These are phyloP conservation scores for Tetrahymena elliotti DNA, from an alignment of 73 alveolate species.

Conservation along the genomic window DNA sequence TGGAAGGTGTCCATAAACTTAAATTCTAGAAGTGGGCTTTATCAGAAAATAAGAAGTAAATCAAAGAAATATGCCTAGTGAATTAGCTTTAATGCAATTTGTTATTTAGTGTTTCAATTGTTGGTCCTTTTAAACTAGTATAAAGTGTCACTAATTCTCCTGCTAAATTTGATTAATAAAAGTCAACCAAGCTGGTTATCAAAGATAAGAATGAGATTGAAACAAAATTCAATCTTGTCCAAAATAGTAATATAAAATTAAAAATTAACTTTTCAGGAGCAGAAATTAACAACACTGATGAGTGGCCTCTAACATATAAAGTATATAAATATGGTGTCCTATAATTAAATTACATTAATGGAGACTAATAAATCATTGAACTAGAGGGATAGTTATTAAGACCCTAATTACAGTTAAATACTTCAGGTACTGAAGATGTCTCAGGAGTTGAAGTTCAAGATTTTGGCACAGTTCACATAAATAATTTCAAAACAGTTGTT, in stretches of 20 bases:
- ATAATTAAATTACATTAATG: conserved; percentile 49
- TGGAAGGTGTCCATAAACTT: conserved; percentile 57
- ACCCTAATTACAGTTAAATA: conserved; percentile 49
- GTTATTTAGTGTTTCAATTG: conserved; percentile 45
- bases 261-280: conserved; percentile 49
- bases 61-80: conserved; percentile 40
- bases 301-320: conserved; percentile 68
- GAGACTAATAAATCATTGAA: conserved; percentile 38
- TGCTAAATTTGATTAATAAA: conserved; percentile 1
- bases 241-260: conserved; percentile 42
- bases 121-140: conserved; percentile 65
- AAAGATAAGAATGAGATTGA: conserved; percentile 9
- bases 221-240: conserved; percentile 16
- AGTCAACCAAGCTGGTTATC: neutral
- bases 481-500: conserved; percentile 35
- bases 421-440: conserved; percentile 36
- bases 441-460: conserved; percentile 70
- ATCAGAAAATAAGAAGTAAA: conserved; percentile 26
- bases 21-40: conserved; percentile 56
- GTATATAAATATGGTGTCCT: conserved; percentile 49
- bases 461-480: conserved; percentile 55
- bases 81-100: conserved; percentile 61
- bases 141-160: conserved; percentile 53
- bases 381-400: conserved; percentile 54
- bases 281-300: conserved; percentile 36